Conservation (phyloP, 1,139 yeast species). For the Saccharomyces hybrid region DNA sequence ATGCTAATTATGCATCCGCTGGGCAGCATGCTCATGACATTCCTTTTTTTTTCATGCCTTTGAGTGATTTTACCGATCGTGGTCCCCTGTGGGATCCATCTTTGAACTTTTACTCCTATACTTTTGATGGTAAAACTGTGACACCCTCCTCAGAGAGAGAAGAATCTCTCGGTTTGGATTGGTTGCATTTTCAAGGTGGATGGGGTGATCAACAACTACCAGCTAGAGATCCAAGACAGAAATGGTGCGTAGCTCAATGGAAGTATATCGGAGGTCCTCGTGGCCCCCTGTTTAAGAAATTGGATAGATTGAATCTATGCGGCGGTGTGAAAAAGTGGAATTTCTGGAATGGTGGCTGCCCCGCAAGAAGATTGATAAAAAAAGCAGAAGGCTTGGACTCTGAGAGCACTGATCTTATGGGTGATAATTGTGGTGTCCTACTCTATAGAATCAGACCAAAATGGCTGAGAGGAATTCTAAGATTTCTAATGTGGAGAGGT, state of each 20-base stretch:
- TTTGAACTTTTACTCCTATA: constrained; percentile 67
- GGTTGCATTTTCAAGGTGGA: constrained; percentile 71
- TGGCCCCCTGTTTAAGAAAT: constrained; percentile 76
- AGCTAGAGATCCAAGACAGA: constrained; percentile 64
- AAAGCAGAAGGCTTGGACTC: constrained; percentile 67
- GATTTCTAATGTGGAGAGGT: constrained; percentile 59
- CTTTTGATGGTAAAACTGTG: constrained; percentile 40
- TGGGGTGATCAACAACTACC: constrained; percentile 81
- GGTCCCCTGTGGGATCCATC: constrained; percentile 93
- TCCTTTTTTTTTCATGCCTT: constrained; percentile 62
- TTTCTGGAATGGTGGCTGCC: constrained; percentile 53
- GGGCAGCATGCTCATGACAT: constrained; percentile 92
- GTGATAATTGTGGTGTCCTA: constrained; percentile 42
- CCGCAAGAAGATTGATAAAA: constrained; percentile 57
- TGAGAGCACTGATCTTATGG: constrained; percentile 51
- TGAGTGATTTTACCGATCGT: constrained; percentile 84
- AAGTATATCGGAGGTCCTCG: constrained; percentile 82
- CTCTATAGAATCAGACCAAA: constrained; percentile 44
- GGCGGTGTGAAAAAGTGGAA: constrained; percentile 84
- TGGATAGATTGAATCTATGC: constrained; percentile 61
- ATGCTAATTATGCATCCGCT: constrained; percentile 87
- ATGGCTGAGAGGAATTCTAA: constrained; percentile 39
- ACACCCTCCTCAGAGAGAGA: constrained; percentile 38
- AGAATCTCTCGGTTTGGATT: constrained; percentile 48
- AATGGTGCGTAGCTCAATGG: constrained; percentile 81